Percentiles rank a stretch among this genome's conserved stretches.
phyloP scores from a whole-genome alignment of 495 filamentous ascomycete species.

The Arthonia radiata region DNA sequence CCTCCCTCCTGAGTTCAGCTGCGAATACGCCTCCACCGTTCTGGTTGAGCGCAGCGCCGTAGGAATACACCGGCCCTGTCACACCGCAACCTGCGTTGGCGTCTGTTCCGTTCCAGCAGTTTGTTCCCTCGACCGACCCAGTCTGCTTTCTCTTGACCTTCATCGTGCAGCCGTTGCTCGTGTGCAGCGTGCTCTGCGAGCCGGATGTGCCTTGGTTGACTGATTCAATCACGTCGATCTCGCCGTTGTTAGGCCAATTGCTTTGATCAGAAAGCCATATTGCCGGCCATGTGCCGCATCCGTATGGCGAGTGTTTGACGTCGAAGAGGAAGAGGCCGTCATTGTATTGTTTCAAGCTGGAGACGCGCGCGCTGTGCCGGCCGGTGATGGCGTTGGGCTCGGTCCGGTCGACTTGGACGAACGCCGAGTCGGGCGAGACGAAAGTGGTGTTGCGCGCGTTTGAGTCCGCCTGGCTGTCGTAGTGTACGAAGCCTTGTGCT shows the following conservation, averaged over 20 bases:
- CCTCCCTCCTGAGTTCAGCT: conserved; percentile 19
- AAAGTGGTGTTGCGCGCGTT: conserved; percentile 24
- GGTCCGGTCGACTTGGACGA: conserved; percentile 26
- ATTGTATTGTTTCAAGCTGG: conserved; percentile 24
- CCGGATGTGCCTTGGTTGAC: conserved; percentile 21
- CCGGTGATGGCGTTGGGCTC: conserved; percentile 19
- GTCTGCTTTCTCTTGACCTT: conserved; percentile 14
- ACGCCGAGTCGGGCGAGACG: conserved; percentile 19
- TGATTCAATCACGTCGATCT: conserved; percentile 34
- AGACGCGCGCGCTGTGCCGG: conserved; percentile 28
- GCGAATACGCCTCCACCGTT: conserved; percentile 16
- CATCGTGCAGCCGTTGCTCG: conserved; percentile 20
- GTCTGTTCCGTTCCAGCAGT: no score
- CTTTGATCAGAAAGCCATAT: conserved; percentile 45
- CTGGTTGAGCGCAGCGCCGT: neutral
- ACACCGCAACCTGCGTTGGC: no score
- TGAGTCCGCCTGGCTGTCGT: conserved; percentile 14
- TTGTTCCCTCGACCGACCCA: no score
- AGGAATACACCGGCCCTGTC: no score
- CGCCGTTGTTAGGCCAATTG: conserved; percentile 43
- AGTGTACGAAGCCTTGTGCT: conserved; percentile 25
- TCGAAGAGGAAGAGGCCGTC: conserved; percentile 18
- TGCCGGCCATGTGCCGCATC: conserved; percentile 30
- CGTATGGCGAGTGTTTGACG: conserved; percentile 22
- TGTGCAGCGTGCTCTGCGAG: conserved; percentile 22